Evolutionary conservation across 2,329 filamentous ascomycete species (phyloP).

Genomic region (Dichotomopilus funicola): DNA sequence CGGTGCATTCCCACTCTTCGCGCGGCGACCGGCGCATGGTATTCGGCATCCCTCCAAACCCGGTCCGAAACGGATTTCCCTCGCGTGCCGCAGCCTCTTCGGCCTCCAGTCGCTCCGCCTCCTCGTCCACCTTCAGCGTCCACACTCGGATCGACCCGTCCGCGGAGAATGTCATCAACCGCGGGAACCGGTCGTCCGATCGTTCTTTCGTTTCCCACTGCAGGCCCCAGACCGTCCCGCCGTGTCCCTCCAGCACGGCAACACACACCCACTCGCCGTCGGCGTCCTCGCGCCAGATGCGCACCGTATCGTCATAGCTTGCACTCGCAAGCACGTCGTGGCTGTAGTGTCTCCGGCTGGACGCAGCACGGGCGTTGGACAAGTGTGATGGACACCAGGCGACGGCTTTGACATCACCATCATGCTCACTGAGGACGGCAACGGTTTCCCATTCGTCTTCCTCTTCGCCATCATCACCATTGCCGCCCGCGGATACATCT

Average conservation of each 20-base stretch:
- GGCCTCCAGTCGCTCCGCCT: conserved; percentile 39
- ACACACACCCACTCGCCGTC: conserved; percentile 92
- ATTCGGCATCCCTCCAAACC: conserved; percentile 66
- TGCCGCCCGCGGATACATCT: conserved; percentile 55
- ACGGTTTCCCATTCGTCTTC: conserved; percentile 97
- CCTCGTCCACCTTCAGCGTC: conserved; percentile 50
- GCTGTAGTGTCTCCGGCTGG: conserved; percentile 37
- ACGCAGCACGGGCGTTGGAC: conserved; percentile 35
- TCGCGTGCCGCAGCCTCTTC: conserved; percentile 22
- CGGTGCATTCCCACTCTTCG: conserved; percentile 79
- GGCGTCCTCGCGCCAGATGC: conserved; percentile 82
- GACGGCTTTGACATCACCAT: conserved; percentile 90
- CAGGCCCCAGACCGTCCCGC: conserved; percentile 83
- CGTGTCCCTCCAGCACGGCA: conserved; percentile 70
- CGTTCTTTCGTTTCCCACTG: conserved; percentile 56
- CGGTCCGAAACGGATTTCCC: conserved; percentile 30
- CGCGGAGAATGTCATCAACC: conserved; percentile 78
- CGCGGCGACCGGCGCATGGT: conserved; percentile 74
- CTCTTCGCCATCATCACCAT: conserved; percentile 65
- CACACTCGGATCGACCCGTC: conserved; percentile 76
- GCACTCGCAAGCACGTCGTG: conserved; percentile 74
- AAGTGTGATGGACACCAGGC: conserved; percentile 73
- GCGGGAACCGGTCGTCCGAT: conserved; percentile 40
- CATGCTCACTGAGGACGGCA: conserved; percentile 88
- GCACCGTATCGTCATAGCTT: conserved; percentile 90